Evolutionary conservation across 2,329 filamentous ascomycete genomes (phyloP), one percentile per base, ranked within the genome.

Genomic region (Cercospora citrullina): DNA sequence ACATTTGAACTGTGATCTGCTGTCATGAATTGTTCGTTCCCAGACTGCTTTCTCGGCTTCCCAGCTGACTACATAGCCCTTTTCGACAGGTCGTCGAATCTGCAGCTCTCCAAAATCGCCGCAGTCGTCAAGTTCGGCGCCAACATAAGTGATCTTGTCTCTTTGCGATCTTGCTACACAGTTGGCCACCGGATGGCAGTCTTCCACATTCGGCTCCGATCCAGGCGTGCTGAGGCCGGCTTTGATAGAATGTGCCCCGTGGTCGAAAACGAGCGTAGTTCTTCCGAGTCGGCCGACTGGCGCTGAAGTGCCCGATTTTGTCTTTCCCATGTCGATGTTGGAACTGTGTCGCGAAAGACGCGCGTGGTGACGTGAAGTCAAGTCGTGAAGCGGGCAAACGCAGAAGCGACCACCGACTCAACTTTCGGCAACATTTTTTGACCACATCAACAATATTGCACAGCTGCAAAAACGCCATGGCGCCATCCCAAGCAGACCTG

Each of bases 41-140:
- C 95, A 99, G 62, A 99, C 92, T 76, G 95, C 94, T 80, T 92
- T 94, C 82, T 99, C 88, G 0, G 91, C 90, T 80, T 99, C 95
- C 95, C 95, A 99, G 77, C 94, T 97, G 69, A 98, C 94, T 60
- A 98, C 85, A 77, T 92, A 98, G 7, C 95, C 95, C 80, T 94
- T 96, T 80, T 99, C 95, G 1, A 98, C 91, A 0, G 95, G 95
- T 0, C 94, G 85, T 1, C 94, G 87, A 75, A 97, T 97, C 8
- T 88, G 86, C 21, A 96, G 88, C 78, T 97, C 94, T 72, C 93
- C 93, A 82, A 93, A 97, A 77, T 99, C 94, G 71, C 86, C 89
- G 79, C 94, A 96, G 67, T 88, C 85, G 8, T 89, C 87, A 1
- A 97, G 83, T 72, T 96, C 91, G 0, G 91, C 89, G 14, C 88